Conservation (phyloP, 768 basidiomycete species). For the Omphalotus guepiniiformis region DNA sequence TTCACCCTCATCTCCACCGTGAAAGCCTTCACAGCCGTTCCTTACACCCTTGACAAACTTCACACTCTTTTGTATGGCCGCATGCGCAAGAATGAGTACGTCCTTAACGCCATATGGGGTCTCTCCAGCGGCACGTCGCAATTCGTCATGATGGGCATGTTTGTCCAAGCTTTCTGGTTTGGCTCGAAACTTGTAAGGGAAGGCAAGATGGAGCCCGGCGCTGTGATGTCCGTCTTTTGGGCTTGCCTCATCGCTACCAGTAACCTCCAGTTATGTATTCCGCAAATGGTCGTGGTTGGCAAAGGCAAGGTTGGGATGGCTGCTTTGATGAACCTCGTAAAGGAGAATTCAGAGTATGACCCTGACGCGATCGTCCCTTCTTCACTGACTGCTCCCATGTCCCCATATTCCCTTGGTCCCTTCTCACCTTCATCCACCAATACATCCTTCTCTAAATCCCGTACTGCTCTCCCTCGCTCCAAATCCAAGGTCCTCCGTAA, state of each 20-base stretch:
- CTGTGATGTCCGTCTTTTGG: slow-evolving; percentile 98
- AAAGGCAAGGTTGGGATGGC: slow-evolving; percentile 84
- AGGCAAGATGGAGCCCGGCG: slow-evolving; percentile 62
- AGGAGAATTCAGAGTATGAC: slow-evolving; percentile 25
- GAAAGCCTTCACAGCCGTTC: slow-evolving; percentile 73
- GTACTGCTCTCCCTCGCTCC: slow-evolving; percentile 11
- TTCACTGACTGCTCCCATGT: slow-evolving; percentile 32
- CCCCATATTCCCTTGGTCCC: slow-evolving; percentile 55
- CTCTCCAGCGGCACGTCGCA: slow-evolving; percentile 62
- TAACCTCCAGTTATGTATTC: slow-evolving; percentile 85
- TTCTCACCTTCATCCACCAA: slow-evolving; percentile 20
- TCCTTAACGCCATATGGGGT: slow-evolving; percentile 73
- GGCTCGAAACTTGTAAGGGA: slow-evolving; percentile 85
- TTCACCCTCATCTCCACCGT: slow-evolving; percentile 79
- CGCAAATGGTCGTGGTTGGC: slow-evolving; percentile 69
- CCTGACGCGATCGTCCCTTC: not conserved
- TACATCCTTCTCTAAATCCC: slow-evolving; percentile 10
- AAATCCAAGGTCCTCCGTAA: slow-evolving; percentile 39
- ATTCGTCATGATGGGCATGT: slow-evolving; percentile 87
- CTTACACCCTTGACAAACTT: slow-evolving; percentile 38
- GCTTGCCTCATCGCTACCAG: slow-evolving; percentile 88
- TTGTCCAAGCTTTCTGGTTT: slow-evolving; percentile 97
- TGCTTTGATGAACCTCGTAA: slow-evolving; percentile 57
- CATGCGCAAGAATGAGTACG: slow-evolving; percentile 43
- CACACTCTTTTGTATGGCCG: slow-evolving; percentile 41